phyloP scores from a whole-genome alignment of 768 basidiomycete genomes.

The Boletus rufocinnamomeus region DNA sequence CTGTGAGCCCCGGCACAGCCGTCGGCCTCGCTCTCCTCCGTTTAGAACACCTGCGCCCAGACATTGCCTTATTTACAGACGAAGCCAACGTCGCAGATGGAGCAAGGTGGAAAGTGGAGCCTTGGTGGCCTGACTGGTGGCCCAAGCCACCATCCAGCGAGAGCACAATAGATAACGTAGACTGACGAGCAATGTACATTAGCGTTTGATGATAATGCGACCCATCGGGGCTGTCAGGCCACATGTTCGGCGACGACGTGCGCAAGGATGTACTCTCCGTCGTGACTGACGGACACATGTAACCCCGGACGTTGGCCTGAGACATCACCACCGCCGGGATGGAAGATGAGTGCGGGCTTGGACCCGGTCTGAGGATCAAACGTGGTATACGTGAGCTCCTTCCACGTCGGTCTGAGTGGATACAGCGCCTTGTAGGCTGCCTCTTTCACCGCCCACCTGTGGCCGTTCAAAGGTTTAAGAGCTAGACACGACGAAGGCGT shows the following conservation, averaged over 20 bases:
- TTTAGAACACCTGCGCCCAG: constrained; percentile 59
- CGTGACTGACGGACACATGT: constrained; percentile 79
- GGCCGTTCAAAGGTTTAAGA: constrained; percentile 1
- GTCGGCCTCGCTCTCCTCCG: constrained; percentile 81
- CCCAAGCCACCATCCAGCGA: constrained; percentile 35
- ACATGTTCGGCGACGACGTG: constrained; percentile 60
- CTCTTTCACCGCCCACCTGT: constrained; percentile 83
- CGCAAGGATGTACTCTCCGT: constrained; percentile 74
- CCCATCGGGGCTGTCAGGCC: constrained; percentile 2
- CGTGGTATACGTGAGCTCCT: constrained; percentile 58
- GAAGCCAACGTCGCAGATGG: constrained; percentile 16
- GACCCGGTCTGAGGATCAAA: constrained; percentile 37
- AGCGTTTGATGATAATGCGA: not conserved
- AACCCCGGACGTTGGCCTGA: constrained; percentile 30
- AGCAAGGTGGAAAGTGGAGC: constrained; percentile 46
- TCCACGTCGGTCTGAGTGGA: constrained; percentile 71
- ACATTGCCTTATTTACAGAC: constrained; percentile 23
- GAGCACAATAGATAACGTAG: constrained; percentile 19
- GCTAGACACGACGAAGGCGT: not conserved
- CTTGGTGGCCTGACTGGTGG: constrained; percentile 74
- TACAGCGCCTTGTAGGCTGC: constrained; percentile 85
- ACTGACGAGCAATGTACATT: constrained; percentile 18
- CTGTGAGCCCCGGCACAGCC: constrained; percentile 32
- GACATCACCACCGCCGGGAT: not conserved
- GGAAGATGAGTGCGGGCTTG: constrained; percentile 45